A percentile compares a stretch with the other conserved stretches of the same genome.
phyloP scores from a whole-genome alignment of 768 basidiomycete genomes.

The Exidia glandulosa region DNA sequence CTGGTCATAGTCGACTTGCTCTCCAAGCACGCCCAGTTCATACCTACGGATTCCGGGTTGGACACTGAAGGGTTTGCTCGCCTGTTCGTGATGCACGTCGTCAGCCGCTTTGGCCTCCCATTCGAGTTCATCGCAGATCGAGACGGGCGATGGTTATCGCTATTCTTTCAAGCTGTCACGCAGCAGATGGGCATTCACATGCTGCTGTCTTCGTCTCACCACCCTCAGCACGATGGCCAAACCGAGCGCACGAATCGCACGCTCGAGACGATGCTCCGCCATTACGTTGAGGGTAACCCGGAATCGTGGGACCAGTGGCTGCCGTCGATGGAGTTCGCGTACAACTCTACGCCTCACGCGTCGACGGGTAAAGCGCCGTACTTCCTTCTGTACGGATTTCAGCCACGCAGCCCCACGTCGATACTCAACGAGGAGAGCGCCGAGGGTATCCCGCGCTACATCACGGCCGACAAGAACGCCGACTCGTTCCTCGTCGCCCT shows the following conservation, averaged over 20 bases:
- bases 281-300: conserved; percentile 7
- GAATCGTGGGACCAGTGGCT: conserved; percentile 15
- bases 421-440: no score
- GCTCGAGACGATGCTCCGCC: conserved; percentile 16
- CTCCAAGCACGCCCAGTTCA: conserved; percentile 9
- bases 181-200: not conserved
- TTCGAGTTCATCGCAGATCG: conserved; percentile 10
- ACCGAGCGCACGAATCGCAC: conserved; percentile 20
- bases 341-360: conserved; percentile 9
- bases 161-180: conserved; percentile 3
- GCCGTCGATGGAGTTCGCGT: conserved; percentile 15
- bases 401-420: no score
- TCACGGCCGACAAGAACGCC: no score
- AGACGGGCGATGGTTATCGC: conserved; percentile 4
- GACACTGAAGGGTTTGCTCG: conserved; percentile 1
- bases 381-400: not conserved
- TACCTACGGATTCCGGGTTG: conserved; percentile 7
- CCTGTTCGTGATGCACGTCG: conserved; percentile 6
- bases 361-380: conserved; percentile 8
- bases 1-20: conserved; percentile 12
- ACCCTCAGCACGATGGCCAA: conserved; percentile 23
- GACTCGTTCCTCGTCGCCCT: no score
- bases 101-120: conserved; percentile 7
- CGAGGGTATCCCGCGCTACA: no score
- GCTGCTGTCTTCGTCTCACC: conserved; percentile 5